Evolutionary conservation across 192 early-diverging fungal genomes (phyloP).

Genomic region (Glomus cerebriforme): DNA sequence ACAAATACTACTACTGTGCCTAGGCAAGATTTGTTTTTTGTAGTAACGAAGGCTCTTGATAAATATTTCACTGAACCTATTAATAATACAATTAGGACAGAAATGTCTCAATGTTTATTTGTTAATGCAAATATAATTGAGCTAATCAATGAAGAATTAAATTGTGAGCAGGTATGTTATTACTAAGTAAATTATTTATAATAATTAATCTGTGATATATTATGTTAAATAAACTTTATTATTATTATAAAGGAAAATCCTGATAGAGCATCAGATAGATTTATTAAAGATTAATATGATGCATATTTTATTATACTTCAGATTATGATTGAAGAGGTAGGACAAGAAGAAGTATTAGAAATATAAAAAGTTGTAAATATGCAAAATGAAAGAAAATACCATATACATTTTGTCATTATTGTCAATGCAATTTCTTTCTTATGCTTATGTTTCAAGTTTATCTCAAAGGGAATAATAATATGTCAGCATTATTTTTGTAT

Average conservation of each 20-base stretch:
- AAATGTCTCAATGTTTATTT: neutral
- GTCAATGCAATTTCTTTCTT: too few relatives aligned
- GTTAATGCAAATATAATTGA: neutral
- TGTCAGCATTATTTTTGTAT: too few relatives aligned
- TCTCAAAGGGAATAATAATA: neutral
- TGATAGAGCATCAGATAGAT: neutral
- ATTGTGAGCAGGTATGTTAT: too few relatives aligned
- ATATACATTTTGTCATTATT: too few relatives aligned
- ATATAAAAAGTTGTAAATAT: neutral
- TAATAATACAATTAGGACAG: too few relatives aligned
- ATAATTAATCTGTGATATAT: too few relatives aligned
- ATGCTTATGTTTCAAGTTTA: neutral
- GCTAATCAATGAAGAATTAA: neutral
- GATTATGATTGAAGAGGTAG: neutral
- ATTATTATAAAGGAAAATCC: neutral
- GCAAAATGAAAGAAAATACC: neutral
- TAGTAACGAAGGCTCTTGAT: neutral
- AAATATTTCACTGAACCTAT: neutral
- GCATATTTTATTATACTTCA: neutral
- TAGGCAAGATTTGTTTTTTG: neutral
- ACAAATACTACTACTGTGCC: neutral
- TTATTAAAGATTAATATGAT: neutral
- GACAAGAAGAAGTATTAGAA: neutral
- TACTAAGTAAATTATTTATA: neutral
- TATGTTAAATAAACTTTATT: neutral